phyloP scores from a whole-genome alignment of 495 filamentous ascomycete species.

The Penicillium roqueforti region DNA sequence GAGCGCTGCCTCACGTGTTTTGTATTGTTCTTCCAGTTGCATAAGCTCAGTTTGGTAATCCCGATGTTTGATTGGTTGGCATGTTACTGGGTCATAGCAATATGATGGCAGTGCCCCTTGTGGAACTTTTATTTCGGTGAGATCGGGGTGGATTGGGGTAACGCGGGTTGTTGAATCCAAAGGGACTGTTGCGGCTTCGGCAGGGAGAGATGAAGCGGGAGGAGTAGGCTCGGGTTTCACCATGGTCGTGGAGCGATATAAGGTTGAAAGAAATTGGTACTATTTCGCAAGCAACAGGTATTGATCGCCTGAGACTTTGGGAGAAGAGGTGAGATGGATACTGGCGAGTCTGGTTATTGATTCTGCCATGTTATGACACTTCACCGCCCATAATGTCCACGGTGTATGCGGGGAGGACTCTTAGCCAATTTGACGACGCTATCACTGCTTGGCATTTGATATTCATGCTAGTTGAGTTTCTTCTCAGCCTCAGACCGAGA shows the following conservation, averaged over 20 bases:
- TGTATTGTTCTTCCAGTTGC: constrained; percentile 36
- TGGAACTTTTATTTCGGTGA: constrained; percentile 40
- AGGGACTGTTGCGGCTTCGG: constrained; percentile 24
- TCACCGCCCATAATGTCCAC: constrained; percentile 8
- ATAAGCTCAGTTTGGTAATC: constrained; percentile 35
- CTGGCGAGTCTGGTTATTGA: not conserved
- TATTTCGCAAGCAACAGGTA: not conserved
- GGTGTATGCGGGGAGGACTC: constrained; percentile 16
- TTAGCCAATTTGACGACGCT: constrained; percentile 1
- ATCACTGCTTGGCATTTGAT: constrained; percentile 5
- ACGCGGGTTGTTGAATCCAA: constrained; percentile 37
- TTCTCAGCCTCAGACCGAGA: constrained; percentile 2
- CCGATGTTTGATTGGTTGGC: constrained; percentile 28
- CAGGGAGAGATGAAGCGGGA: constrained; percentile 33
- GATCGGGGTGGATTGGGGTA: constrained; percentile 39
- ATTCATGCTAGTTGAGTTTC: constrained; percentile 6
- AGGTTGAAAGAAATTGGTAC: not conserved
- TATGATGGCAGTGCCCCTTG: constrained; percentile 29
- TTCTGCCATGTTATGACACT: constrained; percentile 1
- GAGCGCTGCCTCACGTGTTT: constrained; percentile 34
- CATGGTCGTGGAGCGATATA: constrained; percentile 11
- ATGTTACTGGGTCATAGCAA: constrained; percentile 40
- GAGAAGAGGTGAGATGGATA: not conserved
- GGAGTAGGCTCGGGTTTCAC: constrained; percentile 23
- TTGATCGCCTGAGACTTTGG: not conserved